These are phyloP conservation scores for Apiospora koreana DNA, from an alignment of 2,329 filamentous ascomycete species.

Conservation along the genomic window DNA sequence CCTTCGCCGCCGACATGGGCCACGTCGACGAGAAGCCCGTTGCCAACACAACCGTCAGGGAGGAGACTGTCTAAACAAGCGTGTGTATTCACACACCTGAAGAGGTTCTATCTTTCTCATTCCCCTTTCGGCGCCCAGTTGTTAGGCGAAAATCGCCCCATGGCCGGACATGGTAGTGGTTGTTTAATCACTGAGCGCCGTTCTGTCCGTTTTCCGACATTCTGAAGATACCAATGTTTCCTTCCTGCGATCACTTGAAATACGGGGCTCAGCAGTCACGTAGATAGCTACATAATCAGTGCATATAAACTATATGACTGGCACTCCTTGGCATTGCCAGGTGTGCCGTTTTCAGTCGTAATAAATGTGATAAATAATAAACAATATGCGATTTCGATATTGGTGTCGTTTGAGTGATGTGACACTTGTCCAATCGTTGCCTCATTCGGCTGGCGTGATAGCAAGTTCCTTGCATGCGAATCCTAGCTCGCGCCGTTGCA, in stretches of 20 bases:
- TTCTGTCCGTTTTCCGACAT: background rate
- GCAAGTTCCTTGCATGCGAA: background rate
- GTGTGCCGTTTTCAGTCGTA: background rate
- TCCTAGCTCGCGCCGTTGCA: background rate
- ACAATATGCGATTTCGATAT: background rate
- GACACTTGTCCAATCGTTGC: background rate
- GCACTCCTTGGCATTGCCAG: background rate
- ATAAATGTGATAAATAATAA: too few relatives aligned
- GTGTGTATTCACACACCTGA: background rate
- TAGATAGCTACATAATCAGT: background rate
- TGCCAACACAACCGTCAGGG: constrained; percentile 22
- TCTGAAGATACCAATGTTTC: background rate
- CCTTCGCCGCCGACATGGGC: constrained; percentile 35
- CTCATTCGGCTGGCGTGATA: background rate
- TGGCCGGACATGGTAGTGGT: background rate
- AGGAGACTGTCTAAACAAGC: constrained; percentile 30
- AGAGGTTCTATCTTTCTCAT: background rate
- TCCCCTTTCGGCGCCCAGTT: background rate
- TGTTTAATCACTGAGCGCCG: background rate
- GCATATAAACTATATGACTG: background rate
- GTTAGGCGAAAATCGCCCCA: background rate
- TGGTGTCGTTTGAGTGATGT: background rate
- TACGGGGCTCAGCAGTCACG: background rate
- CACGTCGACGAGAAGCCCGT: constrained; percentile 27
- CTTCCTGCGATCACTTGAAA: background rate